phyloP scores from a whole-genome alignment of 2,329 filamentous ascomycete species.

The Cyanodermella asteris region DNA sequence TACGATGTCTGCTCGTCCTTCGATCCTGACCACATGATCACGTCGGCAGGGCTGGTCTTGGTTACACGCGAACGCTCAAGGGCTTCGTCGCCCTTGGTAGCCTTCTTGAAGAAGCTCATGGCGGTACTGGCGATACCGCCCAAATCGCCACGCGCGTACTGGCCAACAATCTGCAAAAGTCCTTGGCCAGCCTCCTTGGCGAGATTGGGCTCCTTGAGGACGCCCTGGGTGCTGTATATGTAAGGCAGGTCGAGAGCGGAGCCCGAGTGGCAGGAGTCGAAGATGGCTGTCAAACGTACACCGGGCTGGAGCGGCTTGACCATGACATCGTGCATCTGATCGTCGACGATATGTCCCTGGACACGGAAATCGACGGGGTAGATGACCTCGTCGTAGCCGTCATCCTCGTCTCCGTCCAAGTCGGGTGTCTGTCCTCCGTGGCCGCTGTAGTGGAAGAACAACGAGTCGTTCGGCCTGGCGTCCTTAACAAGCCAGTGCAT shows the following conservation, averaged over 20 bases:
- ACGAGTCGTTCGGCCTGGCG: constrained; percentile 71
- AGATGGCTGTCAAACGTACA: constrained; percentile 52
- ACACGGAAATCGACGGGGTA: constrained; percentile 53
- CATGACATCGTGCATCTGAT: constrained; percentile 57
- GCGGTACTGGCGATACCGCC: constrained; percentile 58
- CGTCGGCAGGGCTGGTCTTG: constrained; percentile 84
- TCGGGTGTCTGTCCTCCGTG: constrained; percentile 59
- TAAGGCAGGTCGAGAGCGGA: constrained; percentile 45
- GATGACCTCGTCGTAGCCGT: constrained; percentile 58
- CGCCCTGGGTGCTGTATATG: constrained; percentile 43
- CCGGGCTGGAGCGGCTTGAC: constrained; percentile 59
- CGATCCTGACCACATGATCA: constrained; percentile 94
- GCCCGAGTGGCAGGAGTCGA: constrained; percentile 47
- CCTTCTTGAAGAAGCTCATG: constrained; percentile 74
- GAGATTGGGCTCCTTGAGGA: constrained; percentile 47
- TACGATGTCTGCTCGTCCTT: constrained; percentile 89
- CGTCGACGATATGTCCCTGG: constrained; percentile 54
- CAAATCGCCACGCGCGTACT: constrained; percentile 68
- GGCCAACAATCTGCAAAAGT: constrained; percentile 43
- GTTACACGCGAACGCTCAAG: constrained; percentile 66
- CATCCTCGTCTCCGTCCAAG: constrained; percentile 52
- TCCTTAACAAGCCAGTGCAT: constrained; percentile 99
- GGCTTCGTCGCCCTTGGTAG: constrained; percentile 54
- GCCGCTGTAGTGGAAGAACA: constrained; percentile 84
- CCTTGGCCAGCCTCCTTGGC: constrained; percentile 46